Evolutionary conservation across 106 monocot species (phyloP).

Genomic region (Apostasia ramifera): DNA sequence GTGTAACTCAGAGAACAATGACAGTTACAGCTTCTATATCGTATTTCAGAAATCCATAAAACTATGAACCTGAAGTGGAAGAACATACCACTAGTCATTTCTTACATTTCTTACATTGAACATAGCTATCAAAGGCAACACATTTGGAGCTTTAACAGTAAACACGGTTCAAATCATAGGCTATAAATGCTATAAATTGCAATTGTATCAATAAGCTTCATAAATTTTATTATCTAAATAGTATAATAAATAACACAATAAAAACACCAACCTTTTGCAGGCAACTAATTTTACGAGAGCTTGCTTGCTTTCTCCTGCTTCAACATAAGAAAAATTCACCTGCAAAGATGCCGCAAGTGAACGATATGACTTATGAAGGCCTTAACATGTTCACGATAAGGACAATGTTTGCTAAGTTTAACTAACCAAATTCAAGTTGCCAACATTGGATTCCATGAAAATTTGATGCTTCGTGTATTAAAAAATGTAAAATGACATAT

Average conservation of each 20-base stretch:
- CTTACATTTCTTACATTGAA: neutral
- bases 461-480: too few relatives aligned
- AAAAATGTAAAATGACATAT: too few relatives aligned
- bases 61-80: neutral
- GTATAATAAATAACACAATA: neutral
- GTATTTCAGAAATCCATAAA: neutral
- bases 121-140: neutral
- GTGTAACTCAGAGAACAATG: too few relatives aligned
- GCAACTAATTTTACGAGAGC: conserved; percentile 96
- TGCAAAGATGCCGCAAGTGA: conserved; percentile 14
- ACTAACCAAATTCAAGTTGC: neutral
- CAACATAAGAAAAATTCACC: conserved; percentile 94
- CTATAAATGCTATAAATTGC: too few relatives aligned
- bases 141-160: too few relatives aligned
- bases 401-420: neutral
- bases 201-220: too few relatives aligned
- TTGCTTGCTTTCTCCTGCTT: conserved; percentile 89
- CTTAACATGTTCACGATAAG: neutral
- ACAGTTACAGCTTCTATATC: too few relatives aligned
- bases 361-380: neutral
- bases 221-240: neutral
- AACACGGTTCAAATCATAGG: too few relatives aligned
- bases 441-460: too few relatives aligned
- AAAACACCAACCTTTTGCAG: conserved; percentile 66
- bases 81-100: neutral